Conservation (phyloP, 495 filamentous ascomycete species). For the Durotheca rogersii region DNA sequence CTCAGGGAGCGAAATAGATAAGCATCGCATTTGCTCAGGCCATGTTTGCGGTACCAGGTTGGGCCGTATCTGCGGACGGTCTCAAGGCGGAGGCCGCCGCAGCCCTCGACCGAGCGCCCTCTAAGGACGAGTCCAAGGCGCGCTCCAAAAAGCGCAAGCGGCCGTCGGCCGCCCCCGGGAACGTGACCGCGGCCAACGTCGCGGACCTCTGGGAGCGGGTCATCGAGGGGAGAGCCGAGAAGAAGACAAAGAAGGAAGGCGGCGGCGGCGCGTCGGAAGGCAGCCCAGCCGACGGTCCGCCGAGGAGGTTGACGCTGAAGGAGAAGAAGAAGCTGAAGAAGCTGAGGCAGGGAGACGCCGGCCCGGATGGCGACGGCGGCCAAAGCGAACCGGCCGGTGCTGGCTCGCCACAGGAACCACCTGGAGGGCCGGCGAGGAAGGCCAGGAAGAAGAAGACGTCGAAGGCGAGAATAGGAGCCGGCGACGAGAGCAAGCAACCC, state of each 20-base stretch:
- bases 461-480: slow-evolving; percentile 23
- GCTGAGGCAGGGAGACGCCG: slow-evolving; percentile 26
- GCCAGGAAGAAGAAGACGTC: slow-evolving; percentile 38
- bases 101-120: slow-evolving; percentile 25
- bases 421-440: slow-evolving; percentile 37
- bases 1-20: too few relatives aligned
- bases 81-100: slow-evolving; percentile 67
- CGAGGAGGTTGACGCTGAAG: slow-evolving; percentile 32
- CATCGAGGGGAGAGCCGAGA: slow-evolving; percentile 62
- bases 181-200: slow-evolving; percentile 71
- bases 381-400: neutral
- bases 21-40: slow-evolving; percentile 15
- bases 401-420: slow-evolving; percentile 4
- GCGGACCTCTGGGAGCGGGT: slow-evolving; percentile 73
- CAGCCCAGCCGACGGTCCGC: slow-evolving; percentile 13
- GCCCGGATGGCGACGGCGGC: slow-evolving; percentile 11
- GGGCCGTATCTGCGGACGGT: slow-evolving; percentile 70
- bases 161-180: slow-evolving; percentile 46
- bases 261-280: slow-evolving; percentile 17
- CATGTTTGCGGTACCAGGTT: slow-evolving; percentile 97
- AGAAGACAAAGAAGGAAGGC: slow-evolving; percentile 37
- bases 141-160: slow-evolving; percentile 61
- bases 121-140: slow-evolving; percentile 27
- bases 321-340: slow-evolving; percentile 50
- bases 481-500: slow-evolving; percentile 6